Evolutionary conservation across 2,329 filamentous ascomycete species (phyloP).

Genomic region (Trichoderma atrobrunneum): DNA sequence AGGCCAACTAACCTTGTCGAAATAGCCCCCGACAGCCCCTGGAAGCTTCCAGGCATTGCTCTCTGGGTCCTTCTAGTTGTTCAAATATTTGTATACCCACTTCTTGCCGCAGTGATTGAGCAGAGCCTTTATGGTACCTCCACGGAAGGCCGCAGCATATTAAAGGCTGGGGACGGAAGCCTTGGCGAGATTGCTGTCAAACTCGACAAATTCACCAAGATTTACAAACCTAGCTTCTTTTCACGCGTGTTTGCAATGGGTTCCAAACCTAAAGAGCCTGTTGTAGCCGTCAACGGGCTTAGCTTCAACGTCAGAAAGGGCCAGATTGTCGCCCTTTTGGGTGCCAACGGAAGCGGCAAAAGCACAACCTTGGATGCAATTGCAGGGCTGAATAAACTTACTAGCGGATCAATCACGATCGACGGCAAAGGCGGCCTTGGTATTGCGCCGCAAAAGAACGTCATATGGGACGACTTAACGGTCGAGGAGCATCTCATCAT

Average conservation of each 20-base stretch:
- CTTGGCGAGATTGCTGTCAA: slow-evolving; percentile 57
- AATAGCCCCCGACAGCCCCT: slow-evolving; percentile 62
- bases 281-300: slow-evolving; percentile 75
- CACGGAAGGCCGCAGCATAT: slow-evolving; percentile 56
- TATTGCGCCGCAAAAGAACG: slow-evolving; percentile 89
- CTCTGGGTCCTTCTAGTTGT: slow-evolving; percentile 75
- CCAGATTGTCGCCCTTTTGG: slow-evolving; percentile 81
- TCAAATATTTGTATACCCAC: slow-evolving; percentile 74
- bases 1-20: slow-evolving; percentile 59
- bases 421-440: slow-evolving; percentile 77
- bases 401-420: slow-evolving; percentile 72
- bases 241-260: slow-evolving; percentile 50
- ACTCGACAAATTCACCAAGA: slow-evolving; percentile 72
- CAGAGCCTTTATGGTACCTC: slow-evolving; percentile 72
- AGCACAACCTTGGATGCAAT: slow-evolving; percentile 87
- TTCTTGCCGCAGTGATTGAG: slow-evolving; percentile 74
- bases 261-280: slow-evolving; percentile 52
- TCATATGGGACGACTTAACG: slow-evolving; percentile 85
- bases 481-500: slow-evolving; percentile 81
- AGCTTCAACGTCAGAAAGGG: slow-evolving; percentile 70
- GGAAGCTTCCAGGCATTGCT: slow-evolving; percentile 67
- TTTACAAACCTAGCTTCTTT: slow-evolving; percentile 66
- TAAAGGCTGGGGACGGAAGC: slow-evolving; percentile 27
- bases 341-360: slow-evolving; percentile 88
- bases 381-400: slow-evolving; percentile 74